A percentile compares a stretch with the other conserved stretches of the same genome.
Conservation (phyloP, 2,329 filamentous ascomycete species). For the Penicillium sp. region DNA sequence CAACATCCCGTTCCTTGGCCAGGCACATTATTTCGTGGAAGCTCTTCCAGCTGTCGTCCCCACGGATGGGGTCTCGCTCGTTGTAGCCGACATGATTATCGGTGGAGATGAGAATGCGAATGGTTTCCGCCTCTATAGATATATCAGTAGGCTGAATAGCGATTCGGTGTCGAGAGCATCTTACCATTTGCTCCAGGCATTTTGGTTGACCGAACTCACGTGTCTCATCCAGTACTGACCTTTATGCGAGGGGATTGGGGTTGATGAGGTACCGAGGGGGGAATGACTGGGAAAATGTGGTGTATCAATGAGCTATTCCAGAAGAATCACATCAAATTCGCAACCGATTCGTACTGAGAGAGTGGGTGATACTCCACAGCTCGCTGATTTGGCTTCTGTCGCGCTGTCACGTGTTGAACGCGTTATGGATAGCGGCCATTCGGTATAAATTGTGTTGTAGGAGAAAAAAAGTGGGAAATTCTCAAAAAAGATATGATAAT, state of each 20-base stretch:
- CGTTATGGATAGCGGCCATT: neutral
- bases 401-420: slow-evolving; percentile 7
- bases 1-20: slow-evolving; percentile 83
- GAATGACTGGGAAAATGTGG: neutral
- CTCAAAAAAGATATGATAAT: neutral
- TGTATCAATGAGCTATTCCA: neutral
- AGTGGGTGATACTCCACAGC: neutral
- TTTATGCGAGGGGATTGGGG: neutral
- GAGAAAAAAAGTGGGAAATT: neutral
- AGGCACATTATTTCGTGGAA: slow-evolving; percentile 95
- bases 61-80: slow-evolving; percentile 89
- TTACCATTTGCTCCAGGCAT: slow-evolving; percentile 34
- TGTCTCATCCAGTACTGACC: neutral
- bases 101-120: slow-evolving; percentile 89
- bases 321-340: neutral
- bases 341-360: neutral
- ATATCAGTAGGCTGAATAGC: slow-evolving; percentile 7
- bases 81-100: slow-evolving; percentile 98
- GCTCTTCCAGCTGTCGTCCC: slow-evolving; percentile 92
- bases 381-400: neutral
- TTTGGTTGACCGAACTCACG: slow-evolving; percentile 2
- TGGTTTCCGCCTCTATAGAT: slow-evolving; percentile 68
- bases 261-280: neutral
- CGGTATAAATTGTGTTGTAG: neutral
- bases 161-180: neutral